Conservation (phyloP, 441 rosid species). For the Mallotus japonicus region DNA sequence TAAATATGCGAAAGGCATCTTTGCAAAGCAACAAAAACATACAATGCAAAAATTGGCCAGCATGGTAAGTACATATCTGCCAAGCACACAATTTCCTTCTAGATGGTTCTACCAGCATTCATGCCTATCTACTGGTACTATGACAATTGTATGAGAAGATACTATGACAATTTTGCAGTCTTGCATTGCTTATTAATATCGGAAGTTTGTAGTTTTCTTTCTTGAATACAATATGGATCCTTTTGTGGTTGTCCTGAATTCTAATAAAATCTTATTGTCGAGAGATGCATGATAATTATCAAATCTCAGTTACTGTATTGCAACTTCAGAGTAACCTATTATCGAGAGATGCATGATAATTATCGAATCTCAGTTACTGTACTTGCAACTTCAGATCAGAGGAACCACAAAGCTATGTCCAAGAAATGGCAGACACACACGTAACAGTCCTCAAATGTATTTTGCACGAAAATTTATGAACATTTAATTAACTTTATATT, state of each 20-base stretch:
- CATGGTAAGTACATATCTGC: conserved; percentile 37
- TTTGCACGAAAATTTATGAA: neutral
- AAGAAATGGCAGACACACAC: neutral
- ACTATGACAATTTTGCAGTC: too few relatives aligned
- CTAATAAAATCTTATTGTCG: neutral
- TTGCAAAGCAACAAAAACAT: conserved; percentile 52
- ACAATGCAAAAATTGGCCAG: conserved; percentile 28
- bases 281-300: neutral
- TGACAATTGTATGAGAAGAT: neutral
- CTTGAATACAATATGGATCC: neutral
- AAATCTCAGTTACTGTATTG: neutral
- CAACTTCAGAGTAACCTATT: neutral
- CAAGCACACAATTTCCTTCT: neutral
- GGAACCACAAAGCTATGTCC: neutral
- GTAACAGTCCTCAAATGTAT: too few relatives aligned
- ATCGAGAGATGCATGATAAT: neutral
- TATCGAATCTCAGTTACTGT: neutral
- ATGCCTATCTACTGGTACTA: neutral
- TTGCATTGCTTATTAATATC: too few relatives aligned
- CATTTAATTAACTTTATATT: neutral
- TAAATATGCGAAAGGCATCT: conserved; percentile 68
- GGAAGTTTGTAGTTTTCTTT: neutral
- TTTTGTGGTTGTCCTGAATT: neutral
- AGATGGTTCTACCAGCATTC: conserved; percentile 5
- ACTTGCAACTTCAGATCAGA: neutral